Evolutionary conservation across 306 rosid species (phyloP).

Genomic region (Canavalia ensiformis): DNA sequence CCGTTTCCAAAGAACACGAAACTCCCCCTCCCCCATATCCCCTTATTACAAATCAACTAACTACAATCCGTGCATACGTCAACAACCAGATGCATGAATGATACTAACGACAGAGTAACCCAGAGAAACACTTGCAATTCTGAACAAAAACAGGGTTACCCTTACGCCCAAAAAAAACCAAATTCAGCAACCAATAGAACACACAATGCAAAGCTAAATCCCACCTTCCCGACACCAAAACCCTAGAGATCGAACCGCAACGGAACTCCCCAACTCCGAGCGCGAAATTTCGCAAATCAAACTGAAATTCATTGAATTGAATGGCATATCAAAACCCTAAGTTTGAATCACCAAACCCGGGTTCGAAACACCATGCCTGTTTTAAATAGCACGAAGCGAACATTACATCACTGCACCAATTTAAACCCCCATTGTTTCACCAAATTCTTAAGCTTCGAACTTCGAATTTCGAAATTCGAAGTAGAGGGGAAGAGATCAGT

Average conservation of each 20-base stretch:
- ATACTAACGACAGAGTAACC: conserved; percentile 51
- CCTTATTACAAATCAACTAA: conserved; percentile 53
- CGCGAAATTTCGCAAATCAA: conserved; percentile 47
- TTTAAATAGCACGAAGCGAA: conserved; percentile 50
- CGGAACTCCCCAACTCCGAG: conserved; percentile 52
- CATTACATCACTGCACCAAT: conserved; percentile 65
- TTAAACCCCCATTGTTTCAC: conserved; percentile 51
- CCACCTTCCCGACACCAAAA: conserved; percentile 63
- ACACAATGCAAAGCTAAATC: conserved; percentile 77
- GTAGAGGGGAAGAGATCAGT: conserved; percentile 70
- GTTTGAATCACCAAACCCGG: conserved; percentile 58
- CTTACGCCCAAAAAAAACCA: conserved; percentile 50
- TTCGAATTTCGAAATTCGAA: conserved; percentile 63
- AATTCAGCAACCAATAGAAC: conserved; percentile 56
- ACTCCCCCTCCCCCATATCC: conserved; percentile 63
- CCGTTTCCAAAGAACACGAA: conserved; percentile 64
- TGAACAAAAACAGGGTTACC: conserved; percentile 46
- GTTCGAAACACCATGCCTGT: conserved; percentile 49
- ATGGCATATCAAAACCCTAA: conserved; percentile 69
- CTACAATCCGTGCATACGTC: conserved; percentile 43
- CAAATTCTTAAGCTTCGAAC: conserved; percentile 66
- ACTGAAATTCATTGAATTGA: conserved; percentile 52
- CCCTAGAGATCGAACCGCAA: conserved; percentile 87
- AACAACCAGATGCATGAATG: conserved; percentile 47
- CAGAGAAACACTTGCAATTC: conserved; percentile 54